These are phyloP conservation scores for Beta vulgaris DNA, from an alignment of 148 eudicot species.

Conservation along the genomic window DNA sequence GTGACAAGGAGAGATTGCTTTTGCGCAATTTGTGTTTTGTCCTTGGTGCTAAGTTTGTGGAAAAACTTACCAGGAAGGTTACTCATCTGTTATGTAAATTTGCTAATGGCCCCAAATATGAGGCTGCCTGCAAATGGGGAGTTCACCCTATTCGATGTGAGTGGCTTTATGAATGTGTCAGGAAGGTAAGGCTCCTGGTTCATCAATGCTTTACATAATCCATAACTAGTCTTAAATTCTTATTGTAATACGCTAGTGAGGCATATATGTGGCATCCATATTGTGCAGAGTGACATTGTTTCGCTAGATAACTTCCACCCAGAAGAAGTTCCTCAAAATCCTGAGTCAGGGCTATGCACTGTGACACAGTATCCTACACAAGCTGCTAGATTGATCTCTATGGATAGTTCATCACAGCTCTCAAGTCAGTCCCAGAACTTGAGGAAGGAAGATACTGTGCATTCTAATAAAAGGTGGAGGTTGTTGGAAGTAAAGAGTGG, in stretches of 20 bases:
- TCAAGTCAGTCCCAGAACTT: slow-evolving; percentile 43
- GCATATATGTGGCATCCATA: slow-evolving; percentile 11
- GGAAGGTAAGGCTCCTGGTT: slow-evolving; percentile 46
- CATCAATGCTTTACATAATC: not conserved
- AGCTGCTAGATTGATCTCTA: slow-evolving; percentile 47
- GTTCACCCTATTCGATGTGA: slow-evolving; percentile 59
- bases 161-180: slow-evolving; percentile 86
- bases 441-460: slow-evolving; percentile 32
- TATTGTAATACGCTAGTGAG: not conserved
- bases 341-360: slow-evolving; percentile 65
- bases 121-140: slow-evolving; percentile 77
- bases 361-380: slow-evolving; percentile 81
- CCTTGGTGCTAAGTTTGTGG: slow-evolving; percentile 73
- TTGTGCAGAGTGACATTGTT: slow-evolving; percentile 60
- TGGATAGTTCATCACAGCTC: slow-evolving; percentile 47
- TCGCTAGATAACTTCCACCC: slow-evolving; percentile 51
- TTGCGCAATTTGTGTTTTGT: slow-evolving; percentile 79
- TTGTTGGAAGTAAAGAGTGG: slow-evolving; percentile 28
- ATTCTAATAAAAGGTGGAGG: slow-evolving; percentile 50
- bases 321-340: slow-evolving; percentile 65
- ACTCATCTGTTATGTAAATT: slow-evolving; percentile 86
- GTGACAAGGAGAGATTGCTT: slow-evolving; percentile 68
- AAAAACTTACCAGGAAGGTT: slow-evolving; percentile 63
- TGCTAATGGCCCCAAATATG: slow-evolving; percentile 73
- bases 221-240: not conserved